Base-by-base conservation (phyloP, 768 basidiomycete genomes). In the Lactifluus piperatus region DNA sequence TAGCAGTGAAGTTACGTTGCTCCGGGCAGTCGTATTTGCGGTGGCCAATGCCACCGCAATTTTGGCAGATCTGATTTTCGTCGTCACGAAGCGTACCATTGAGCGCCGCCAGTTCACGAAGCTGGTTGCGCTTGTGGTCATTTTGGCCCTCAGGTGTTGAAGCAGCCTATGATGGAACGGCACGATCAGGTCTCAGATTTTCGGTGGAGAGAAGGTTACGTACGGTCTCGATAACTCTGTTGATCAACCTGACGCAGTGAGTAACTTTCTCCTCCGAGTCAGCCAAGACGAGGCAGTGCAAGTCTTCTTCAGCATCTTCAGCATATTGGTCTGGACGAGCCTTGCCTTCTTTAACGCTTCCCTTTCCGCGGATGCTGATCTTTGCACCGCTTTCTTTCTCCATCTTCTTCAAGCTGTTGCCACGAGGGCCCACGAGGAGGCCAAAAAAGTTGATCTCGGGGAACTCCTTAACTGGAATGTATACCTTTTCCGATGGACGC, bases 371-470 rank as follows among this genome's bases (percentile, higher is more conserved):
- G 64, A 99, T 99, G 66, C 89, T 92, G 68, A 99, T 99, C 75
- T 98, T 98, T 6, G 97, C 97, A 34, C 97, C 97, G 68, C 89
- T 92, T 68, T 97, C 92, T 58, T 91, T 80, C 73, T 99, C 97
- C 97, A 99, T 99, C 75, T 93, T 94, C 81, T 99, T 99, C 80
- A 98, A 76, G 76, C 94, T 94, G 71, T 99, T 98, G 47, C 97
- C 97, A 68, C 97, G 89, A 68, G 97, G 97, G 39, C 97, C 97
- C 64, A 99, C 95, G 61, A 99, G 82, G 62, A 99, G 78, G 66
- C 97, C 97, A 68, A 99, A 98, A 76, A 98, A 99, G 71, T 99
- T 99, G 79, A 99, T 98, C 75, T 98, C 95, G 1, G 97, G 97
- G 67, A 99, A 99, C 74, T 99, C 97, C 72, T 99, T 98, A 71